Evolutionary conservation across 345 rosid species (phyloP), one percentile per base, ranked within the genome.

Genomic region (Carallia brachiata): DNA sequence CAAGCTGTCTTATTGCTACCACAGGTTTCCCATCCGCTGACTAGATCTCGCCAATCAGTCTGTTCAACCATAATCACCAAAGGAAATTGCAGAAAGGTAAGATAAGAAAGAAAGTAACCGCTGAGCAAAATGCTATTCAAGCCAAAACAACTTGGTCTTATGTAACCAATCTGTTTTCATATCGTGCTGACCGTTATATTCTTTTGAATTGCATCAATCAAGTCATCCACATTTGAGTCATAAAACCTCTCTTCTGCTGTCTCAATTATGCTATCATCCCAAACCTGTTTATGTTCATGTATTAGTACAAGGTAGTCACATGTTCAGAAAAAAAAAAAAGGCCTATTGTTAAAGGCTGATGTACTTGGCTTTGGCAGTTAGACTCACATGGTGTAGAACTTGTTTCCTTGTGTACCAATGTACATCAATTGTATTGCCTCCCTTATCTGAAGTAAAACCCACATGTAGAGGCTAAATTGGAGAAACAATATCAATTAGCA

Each of bases 311-410:
- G 47, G 30, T n/a, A 44, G 17, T 40, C 36, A 34, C 40, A 62
- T 15, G 28, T 17, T 36, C 2, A 8, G 15, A 52, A 52, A n/a
- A 10, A 4, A 28, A 55, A 55, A 53, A 16, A 53, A 23, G 4
- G 32, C 15, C 30, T 23, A 23, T 23, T 28, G 50, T 55, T n/a
- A 16, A 3, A 50, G 16, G 32, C 12, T 1, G 1, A 28, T 37
- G 19, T 59, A 52, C 44, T 68, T 31, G 32, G 52, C 4, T 66
- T 62, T 40, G 52, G 30, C 4, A 57, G 47, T 60, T 63, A 52
- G 8, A 68, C 89, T 80, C 53, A 88, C 98, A 82, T 90, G 95
- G 82, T 94, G 97, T 69, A 94, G 97, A 76, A 80, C 83, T 78
- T 75, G 75, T 70, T 91, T 85, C 77, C 95, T 86, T 58, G 69